Conservation (phyloP, 1,284 basidiomycete species). For the Ceratobasidium sp. region DNA sequence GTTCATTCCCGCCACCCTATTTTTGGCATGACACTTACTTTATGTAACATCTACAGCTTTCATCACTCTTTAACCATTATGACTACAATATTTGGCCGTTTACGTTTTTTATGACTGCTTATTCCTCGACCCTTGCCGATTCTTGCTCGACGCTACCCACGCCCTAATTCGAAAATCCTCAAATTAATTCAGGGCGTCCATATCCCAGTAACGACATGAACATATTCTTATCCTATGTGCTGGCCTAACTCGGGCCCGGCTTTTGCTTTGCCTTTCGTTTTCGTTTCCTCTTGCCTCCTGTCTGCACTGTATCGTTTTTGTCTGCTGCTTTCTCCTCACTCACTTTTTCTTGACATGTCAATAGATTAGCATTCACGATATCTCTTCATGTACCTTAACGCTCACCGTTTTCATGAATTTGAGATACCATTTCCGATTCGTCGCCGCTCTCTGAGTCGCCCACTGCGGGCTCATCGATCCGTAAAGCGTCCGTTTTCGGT, state of each 20-base stretch:
- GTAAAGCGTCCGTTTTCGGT: background rate
- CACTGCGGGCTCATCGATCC: background rate
- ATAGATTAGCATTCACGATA: slow-evolving; percentile 18
- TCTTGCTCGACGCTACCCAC: background rate
- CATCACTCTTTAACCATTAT: slow-evolving; percentile 32
- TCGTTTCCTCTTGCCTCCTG: slow-evolving; percentile 38
- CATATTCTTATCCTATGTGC: slow-evolving; percentile 6
- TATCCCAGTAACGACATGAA: slow-evolving; percentile 19
- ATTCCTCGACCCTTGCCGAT: slow-evolving; percentile 33
- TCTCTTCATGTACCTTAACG: slow-evolving; percentile 34
- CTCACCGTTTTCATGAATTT: slow-evolving; percentile 24
- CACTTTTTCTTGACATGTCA: slow-evolving; percentile 17
- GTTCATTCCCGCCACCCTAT: slow-evolving; percentile 2
- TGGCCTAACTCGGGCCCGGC: slow-evolving; percentile 12
- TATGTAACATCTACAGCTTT: slow-evolving; percentile 23
- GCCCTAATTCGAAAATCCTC: slow-evolving; percentile 8
- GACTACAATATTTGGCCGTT: slow-evolving; percentile 38
- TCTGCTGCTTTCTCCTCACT: slow-evolving; percentile 4
- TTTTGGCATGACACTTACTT: slow-evolving; percentile 30
- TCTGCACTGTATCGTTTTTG: slow-evolving; percentile 30
- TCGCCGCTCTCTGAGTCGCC: slow-evolving; percentile 22
- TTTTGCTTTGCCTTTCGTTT: slow-evolving; percentile 34
- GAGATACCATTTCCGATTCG: slow-evolving; percentile 13
- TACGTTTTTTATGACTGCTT: slow-evolving; percentile 39
- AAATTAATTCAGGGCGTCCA: background rate